Evolutionary conservation across 306 rosid genomes (phyloP).

Genomic region (Purshia tridentata): DNA sequence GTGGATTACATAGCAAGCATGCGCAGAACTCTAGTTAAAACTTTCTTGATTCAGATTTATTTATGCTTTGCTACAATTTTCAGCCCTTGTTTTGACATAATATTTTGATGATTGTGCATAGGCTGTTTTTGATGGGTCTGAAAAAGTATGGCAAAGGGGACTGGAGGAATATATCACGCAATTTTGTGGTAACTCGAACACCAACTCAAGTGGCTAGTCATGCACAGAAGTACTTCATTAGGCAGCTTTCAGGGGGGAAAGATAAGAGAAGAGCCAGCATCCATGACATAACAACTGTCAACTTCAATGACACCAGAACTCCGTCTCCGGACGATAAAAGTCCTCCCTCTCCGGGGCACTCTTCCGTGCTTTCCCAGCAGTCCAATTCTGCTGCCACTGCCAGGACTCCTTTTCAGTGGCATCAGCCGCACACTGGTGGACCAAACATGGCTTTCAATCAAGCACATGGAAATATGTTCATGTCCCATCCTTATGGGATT

Average conservation of each 20-base stretch:
- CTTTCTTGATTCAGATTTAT: not conserved
- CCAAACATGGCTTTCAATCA: conserved; percentile 43
- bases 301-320: conserved; percentile 52
- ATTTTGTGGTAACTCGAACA: conserved; percentile 68
- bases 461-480: conserved; percentile 43
- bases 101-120: conserved; percentile 30
- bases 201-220: conserved; percentile 98
- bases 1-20: not conserved
- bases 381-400: conserved; percentile 33
- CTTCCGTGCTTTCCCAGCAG: conserved; percentile 32
- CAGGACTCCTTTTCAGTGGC: conserved; percentile 58
- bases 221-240: conserved; percentile 90
- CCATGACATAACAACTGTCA: conserved; percentile 93
- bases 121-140: conserved; percentile 82
- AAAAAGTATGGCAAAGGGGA: conserved; percentile 90
- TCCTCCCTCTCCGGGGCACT: conserved; percentile 48
- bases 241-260: conserved; percentile 82
- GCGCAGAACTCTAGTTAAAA: not conserved
- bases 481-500: conserved; percentile 48
- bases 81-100: not conserved
- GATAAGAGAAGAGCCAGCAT: conserved; percentile 95
- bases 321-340: conserved; percentile 51
- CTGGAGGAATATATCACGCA: conserved; percentile 91
- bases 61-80: not conserved
- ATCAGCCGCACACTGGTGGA: conserved; percentile 43